A percentile compares a stretch with the other conserved stretches of the same genome.
Conservation (phyloP, 306 rosid species). For the Quercus mongolica region DNA sequence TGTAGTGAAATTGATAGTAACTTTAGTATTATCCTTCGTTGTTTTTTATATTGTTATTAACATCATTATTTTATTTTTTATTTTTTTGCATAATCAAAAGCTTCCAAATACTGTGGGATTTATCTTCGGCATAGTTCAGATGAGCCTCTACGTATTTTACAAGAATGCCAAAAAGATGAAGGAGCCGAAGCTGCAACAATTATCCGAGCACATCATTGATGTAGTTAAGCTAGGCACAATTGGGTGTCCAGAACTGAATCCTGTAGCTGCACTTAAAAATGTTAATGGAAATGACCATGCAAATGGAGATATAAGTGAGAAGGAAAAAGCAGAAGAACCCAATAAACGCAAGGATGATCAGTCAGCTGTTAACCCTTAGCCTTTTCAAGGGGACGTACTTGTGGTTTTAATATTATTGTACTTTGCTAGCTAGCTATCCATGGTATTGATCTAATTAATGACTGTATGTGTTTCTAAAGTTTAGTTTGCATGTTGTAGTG, state of each 20-base stretch:
- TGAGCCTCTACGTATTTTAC: constrained; percentile 64
- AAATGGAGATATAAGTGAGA: constrained; percentile 3
- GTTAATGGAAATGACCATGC: constrained; percentile 1
- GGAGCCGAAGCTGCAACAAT: constrained; percentile 59
- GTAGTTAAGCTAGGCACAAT: constrained; percentile 47
- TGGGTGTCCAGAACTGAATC: constrained; percentile 37
- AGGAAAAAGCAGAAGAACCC: constrained; percentile 30
- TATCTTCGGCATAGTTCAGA: constrained; percentile 80
- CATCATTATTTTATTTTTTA: constrained; percentile 1
- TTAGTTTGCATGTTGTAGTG: constrained; percentile 2
- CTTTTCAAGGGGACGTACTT: background rate
- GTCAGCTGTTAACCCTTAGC: background rate
- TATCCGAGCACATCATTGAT: constrained; percentile 56
- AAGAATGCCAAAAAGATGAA: constrained; percentile 44
- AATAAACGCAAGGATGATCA: background rate
- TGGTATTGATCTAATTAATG: background rate
- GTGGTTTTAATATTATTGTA: background rate
- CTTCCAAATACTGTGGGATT: constrained; percentile 83
- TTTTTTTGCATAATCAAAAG: constrained; percentile 31
- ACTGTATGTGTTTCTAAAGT: background rate
- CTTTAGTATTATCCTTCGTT: background rate
- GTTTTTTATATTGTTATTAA: background rate
- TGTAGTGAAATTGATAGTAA: background rate
- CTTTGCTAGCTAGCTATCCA: background rate
- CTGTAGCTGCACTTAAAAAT: constrained; percentile 23